Evolutionary conservation across 768 basidiomycete genomes (phyloP).

Genomic region (Dentipellis fragilis): DNA sequence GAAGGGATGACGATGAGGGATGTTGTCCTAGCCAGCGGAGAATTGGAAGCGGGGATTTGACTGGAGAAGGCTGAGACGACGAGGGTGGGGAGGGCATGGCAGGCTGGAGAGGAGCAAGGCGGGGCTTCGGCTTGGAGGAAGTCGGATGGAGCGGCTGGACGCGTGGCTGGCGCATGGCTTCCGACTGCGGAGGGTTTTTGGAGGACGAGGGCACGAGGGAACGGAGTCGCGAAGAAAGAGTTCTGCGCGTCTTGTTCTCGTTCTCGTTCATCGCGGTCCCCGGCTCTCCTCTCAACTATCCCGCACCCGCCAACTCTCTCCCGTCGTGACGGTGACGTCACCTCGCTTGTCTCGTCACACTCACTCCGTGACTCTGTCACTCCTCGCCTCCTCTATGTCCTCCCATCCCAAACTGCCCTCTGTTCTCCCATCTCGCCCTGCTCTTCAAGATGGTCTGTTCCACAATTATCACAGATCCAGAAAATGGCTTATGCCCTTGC

Average conservation of each 20-base stretch:
- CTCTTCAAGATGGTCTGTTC: constrained; percentile 11
- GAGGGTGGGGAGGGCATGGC: constrained; percentile 8
- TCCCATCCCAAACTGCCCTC: constrained; percentile 14
- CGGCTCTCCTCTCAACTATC: background rate
- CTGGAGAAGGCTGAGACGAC: constrained; percentile 4
- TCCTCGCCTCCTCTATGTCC: constrained; percentile 8
- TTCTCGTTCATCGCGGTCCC: background rate
- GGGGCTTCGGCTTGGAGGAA: background rate
- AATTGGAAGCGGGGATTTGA: constrained; percentile 19
- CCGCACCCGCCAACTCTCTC: background rate
- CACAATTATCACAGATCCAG: background rate
- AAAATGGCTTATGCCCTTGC: background rate
- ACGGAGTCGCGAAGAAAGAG: background rate
- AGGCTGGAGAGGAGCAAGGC: background rate
- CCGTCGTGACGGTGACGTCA: background rate
- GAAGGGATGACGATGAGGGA: constrained; percentile 22
- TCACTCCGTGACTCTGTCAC: background rate
- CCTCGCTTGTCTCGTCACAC: background rate
- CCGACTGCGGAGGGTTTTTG: background rate
- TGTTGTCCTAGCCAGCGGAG: constrained; percentile 36
- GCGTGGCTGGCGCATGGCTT: constrained; percentile 3
- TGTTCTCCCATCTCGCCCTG: constrained; percentile 12
- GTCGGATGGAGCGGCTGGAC: constrained; percentile 1
- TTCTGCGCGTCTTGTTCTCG: background rate
- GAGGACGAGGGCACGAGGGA: constrained; percentile 24